These are phyloP conservation scores for Xylaria sp. DNA, from an alignment of 2,329 filamentous ascomycete genomes.

Conservation along the genomic window DNA sequence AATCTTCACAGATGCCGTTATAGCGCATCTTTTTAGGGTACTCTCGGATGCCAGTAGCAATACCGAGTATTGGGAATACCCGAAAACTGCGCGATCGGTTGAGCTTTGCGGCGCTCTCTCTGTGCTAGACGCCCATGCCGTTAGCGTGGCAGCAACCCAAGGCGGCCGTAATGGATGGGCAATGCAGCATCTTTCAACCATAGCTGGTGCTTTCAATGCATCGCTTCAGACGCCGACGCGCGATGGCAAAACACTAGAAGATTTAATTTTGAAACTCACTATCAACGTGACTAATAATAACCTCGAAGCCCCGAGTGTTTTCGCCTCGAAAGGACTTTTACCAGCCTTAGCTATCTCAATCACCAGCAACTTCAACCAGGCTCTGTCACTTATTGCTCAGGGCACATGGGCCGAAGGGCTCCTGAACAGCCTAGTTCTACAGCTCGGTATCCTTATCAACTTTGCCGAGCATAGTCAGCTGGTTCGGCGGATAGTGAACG, in stretches of 20 bases:
- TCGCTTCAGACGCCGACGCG: conserved; percentile 52
- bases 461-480: conserved; percentile 80
- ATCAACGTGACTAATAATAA: conserved; percentile 91
- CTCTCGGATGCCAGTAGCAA: conserved; percentile 52
- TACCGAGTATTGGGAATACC: conserved; percentile 53
- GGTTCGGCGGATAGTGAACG: conserved; percentile 65
- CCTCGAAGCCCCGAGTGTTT: conserved; percentile 72
- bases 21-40: conserved; percentile 61
- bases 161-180: conserved; percentile 58
- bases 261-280: conserved; percentile 73
- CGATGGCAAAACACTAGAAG: conserved; percentile 56
- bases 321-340: conserved; percentile 70
- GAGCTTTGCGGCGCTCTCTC: conserved; percentile 59
- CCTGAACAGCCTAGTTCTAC: conserved; percentile 79
- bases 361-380: conserved; percentile 61
- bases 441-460: conserved; percentile 87
- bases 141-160: conserved; percentile 58
- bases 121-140: conserved; percentile 65
- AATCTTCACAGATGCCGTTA: conserved; percentile 61
- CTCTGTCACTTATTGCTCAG: conserved; percentile 60
- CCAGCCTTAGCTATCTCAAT: conserved; percentile 61
- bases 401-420: conserved; percentile 61
- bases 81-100: conserved; percentile 48
- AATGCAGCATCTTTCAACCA: conserved; percentile 60
- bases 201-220: conserved; percentile 61